phyloP scores from a whole-genome alignment of 1,284 basidiomycete species.

The Cryptococcus sp. region DNA sequence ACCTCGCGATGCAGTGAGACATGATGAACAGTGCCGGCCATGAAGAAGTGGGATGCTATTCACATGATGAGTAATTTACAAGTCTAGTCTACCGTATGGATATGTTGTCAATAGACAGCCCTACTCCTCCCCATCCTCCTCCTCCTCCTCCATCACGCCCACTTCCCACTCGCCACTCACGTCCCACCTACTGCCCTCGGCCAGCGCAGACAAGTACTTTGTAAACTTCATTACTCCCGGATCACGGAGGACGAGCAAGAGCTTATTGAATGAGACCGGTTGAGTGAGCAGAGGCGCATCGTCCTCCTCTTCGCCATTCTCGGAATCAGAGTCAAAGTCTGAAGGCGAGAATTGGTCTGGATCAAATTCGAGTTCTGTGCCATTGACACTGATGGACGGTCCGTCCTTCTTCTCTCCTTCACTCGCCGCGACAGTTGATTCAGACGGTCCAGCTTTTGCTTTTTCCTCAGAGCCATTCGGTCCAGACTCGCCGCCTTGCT shows the following conservation, averaged over 20 bases:
- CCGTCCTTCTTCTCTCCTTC: conserved; percentile 20
- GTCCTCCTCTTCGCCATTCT: conserved; percentile 56
- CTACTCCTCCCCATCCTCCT: conserved; percentile 41
- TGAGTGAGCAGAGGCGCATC: conserved; percentile 85
- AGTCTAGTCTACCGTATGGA: too few relatives aligned
- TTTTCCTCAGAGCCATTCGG: conserved; percentile 28
- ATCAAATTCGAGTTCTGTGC: conserved; percentile 52
- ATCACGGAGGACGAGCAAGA: conserved; percentile 87
- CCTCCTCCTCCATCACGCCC: conserved; percentile 55
- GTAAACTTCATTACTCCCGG: conserved; percentile 91
- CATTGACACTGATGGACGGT: conserved; percentile 39
- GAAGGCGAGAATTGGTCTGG: conserved; percentile 52
- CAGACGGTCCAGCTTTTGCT: conserved; percentile 10
- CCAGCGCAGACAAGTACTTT: conserved; percentile 86
- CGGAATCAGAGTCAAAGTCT: conserved; percentile 58
- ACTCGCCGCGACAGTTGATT: conserved; percentile 8
- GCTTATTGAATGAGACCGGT: conserved; percentile 85
- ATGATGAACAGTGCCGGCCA: too few relatives aligned
- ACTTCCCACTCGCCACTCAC: conserved; percentile 86
- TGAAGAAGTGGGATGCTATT: too few relatives aligned
- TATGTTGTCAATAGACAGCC: too few relatives aligned
- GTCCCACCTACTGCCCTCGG: conserved; percentile 86
- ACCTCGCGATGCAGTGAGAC: too few relatives aligned
- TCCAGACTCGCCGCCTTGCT: conserved; percentile 24
- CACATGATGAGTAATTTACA: too few relatives aligned